Conservation (phyloP, 139 green algal species). For the Micractinium sp. region DNA sequence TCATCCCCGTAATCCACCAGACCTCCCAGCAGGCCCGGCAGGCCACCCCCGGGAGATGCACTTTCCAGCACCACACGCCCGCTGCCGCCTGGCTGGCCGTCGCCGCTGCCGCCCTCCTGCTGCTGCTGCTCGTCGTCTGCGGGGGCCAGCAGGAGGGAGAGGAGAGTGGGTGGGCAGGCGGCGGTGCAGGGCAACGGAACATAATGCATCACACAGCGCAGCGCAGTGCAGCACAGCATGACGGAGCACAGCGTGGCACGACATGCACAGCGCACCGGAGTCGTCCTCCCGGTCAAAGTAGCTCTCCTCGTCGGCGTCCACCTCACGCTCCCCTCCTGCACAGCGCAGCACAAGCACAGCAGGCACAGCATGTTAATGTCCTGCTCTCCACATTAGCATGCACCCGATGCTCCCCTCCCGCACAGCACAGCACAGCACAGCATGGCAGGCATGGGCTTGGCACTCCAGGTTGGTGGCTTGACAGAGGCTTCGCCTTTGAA, state of each 20-base stretch:
- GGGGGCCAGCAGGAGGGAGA: neutral
- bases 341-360: too few relatives aligned
- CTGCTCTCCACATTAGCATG: too few relatives aligned
- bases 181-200: neutral
- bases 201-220: neutral
- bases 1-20: conserved; percentile 64
- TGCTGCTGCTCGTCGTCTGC: neutral
- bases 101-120: neutral
- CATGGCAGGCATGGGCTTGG: too few relatives aligned
- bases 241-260: neutral
- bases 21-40: conserved; percentile 16
- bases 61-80: conserved; percentile 27
- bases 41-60: neutral
- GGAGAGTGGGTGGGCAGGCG: neutral
- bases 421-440: neutral
- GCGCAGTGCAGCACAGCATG: neutral
- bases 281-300: conserved; percentile 70
- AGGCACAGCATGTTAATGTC: neutral
- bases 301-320: conserved; percentile 78
- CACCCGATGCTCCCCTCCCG: too few relatives aligned
- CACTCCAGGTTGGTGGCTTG: too few relatives aligned
- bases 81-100: neutral
- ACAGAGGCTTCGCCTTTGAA: too few relatives aligned
- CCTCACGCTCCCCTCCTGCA: conserved; percentile 41
- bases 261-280: neutral